Conservation (phyloP, 106 monocot genomes). For the Platanthera guangdongensis region DNA sequence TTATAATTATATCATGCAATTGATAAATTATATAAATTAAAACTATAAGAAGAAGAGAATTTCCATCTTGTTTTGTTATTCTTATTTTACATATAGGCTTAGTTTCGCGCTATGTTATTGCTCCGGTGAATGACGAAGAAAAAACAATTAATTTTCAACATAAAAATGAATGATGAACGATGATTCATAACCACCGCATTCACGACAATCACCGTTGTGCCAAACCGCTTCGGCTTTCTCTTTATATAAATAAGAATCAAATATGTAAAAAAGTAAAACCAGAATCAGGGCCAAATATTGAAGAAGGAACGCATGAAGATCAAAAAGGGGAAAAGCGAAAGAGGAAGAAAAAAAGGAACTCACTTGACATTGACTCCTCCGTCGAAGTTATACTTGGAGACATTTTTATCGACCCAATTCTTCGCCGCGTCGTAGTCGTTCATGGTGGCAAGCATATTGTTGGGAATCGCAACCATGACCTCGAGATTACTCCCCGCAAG, state of each 20-base stretch:
- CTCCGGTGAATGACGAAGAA: no score
- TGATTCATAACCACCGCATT: no score
- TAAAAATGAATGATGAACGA: no score
- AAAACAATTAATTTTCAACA: no score
- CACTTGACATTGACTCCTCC: constrained; percentile 47
- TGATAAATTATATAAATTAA: no score
- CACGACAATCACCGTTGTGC: no score
- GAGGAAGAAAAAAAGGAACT: background rate
- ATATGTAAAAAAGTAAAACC: background rate
- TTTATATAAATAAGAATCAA: background rate
- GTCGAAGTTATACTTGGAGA: constrained; percentile 30
- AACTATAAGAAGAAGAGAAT: no score
- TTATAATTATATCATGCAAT: no score
- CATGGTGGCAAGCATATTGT: constrained; percentile 30
- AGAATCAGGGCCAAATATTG: background rate
- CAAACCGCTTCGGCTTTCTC: no score
- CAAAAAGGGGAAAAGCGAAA: background rate
- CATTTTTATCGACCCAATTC: constrained; percentile 36
- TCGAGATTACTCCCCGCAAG: constrained; percentile 33
- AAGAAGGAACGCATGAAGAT: background rate
- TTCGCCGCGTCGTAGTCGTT: constrained; percentile 34
- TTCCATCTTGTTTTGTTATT: no score
- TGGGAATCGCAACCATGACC: constrained; percentile 48
- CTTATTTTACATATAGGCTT: no score
- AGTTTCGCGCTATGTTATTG: no score